Base-by-base conservation (phyloP, 345 rosid species). In the Citrus inodora region DNA sequence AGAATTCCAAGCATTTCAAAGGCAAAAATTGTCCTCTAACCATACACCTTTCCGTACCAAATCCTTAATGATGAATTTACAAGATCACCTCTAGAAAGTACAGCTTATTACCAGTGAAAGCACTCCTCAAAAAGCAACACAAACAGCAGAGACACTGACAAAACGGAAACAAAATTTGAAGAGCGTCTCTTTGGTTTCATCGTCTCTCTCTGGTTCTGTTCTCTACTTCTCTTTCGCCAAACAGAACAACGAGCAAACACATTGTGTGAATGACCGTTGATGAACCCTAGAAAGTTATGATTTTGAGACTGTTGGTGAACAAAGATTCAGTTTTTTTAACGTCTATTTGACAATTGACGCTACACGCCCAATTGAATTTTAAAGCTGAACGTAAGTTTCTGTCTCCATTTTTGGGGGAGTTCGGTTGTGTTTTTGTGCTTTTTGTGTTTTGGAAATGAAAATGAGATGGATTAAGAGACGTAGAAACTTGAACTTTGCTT, bases 341-440 rank as follows among this genome's bases (percentile, higher is more conserved):
- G 22, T 27, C 22, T 6, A 10, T 16, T 56, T 55, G 32, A 55
- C 10, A 28, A 7, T 56, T 55, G 64, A 71, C 10, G 4, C 2
- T 9, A 21, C 61, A 19, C 28, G 30, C 62, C 19, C 2, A 53
- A 21, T 19, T 1, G 58, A 33, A 75, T 63, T 19, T 4, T 13
- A 24, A 75, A 75, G 61, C 78, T 75, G 32, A 6, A 7, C 22
- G 30, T 61, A 74, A 61, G 77, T 25, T 19, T 61, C 76, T 7
- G 10, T 6, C 33, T 13, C 14, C 1, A 7, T 30, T 70, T 51
- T 9, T 30, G 4, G 0, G 42, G 19, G 42, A 9, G 3, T 55
- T 71, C 22, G 58, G 6, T 53, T 53, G 19, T 53, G 58, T 53
- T 51, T 51, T 51, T 51, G 19, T 51, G 56, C 17, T 51, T 51